A percentile compares a stretch with the other conserved stretches of the same genome.
phyloP scores from a whole-genome alignment of 75 land plant species.

The Ceratopteris richardii region DNA sequence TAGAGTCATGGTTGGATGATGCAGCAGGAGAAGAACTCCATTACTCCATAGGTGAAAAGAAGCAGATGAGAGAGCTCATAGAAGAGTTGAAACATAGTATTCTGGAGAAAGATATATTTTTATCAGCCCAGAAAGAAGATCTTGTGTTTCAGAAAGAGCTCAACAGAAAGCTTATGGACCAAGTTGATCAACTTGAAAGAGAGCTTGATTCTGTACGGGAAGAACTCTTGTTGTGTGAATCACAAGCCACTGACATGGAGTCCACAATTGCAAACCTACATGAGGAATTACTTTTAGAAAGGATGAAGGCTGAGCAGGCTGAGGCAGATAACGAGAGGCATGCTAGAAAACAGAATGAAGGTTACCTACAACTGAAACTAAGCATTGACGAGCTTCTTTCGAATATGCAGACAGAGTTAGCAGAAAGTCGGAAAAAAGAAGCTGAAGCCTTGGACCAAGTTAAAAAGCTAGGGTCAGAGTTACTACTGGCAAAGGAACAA shows the following conservation, averaged over 20 bases:
- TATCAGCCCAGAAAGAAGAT: constrained; percentile 8
- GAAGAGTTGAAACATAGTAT: constrained; percentile 2
- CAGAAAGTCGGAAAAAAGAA: constrained; percentile 9
- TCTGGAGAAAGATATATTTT: constrained; percentile 7
- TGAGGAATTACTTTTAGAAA: constrained; percentile 1
- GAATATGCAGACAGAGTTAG: constrained; percentile 13
- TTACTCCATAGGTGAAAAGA: not conserved
- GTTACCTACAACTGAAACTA: constrained; percentile 11
- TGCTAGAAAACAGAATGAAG: constrained; percentile 16
- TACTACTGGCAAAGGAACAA: constrained; percentile 29
- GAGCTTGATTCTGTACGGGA: constrained; percentile 3
- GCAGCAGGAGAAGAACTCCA: not conserved
- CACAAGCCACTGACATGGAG: constrained; percentile 5
- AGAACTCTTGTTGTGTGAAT: constrained; percentile 2
- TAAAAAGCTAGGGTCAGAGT: constrained; percentile 15
- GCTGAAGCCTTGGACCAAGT: constrained; percentile 8
- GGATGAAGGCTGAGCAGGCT: constrained; percentile 9
- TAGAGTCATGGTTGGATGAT: not conserved
- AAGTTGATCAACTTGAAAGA: constrained; percentile 3
- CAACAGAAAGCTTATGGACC: constrained; percentile 5
- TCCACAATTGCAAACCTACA: not conserved
- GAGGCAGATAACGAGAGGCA: constrained; percentile 14
- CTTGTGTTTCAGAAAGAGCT: not conserved
- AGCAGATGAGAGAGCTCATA: not conserved
- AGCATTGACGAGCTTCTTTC: constrained; percentile 9